Evolutionary conservation across 2,329 filamentous ascomycete species (phyloP), one percentile per base, ranked within the genome.

Genomic region (Fusarium falciforme): DNA sequence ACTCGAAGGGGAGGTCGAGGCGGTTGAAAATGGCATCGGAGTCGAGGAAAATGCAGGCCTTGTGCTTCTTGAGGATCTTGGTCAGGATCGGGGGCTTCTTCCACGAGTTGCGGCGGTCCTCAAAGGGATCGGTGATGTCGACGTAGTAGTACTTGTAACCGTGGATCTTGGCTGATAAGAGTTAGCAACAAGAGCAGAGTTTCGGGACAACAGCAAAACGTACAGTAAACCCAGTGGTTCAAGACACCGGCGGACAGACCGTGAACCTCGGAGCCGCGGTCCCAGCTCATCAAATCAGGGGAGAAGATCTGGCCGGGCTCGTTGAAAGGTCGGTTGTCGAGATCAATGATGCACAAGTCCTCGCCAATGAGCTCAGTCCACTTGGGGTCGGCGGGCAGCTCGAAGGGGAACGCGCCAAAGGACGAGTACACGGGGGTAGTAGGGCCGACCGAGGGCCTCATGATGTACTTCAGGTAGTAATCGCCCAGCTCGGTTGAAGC

Each of bases 121-220:
- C 67, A 64, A 80, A 83, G 16, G 79, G 77, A 10, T 82, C 81
- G 47, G 72, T 74, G 36, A 82, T 82, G 42, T 82, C 80, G 68
- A 86, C 71, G 66, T 84, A 86, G 78, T 85, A 85, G 80, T 86
- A 86, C 74, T 84, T 84, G 81, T 86, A 86, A 59, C 84, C 84
- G 72, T 86, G 85, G 63, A 86, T 84, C 70, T 82, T 83, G 75
- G 84, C 84, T 84, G 68, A 35, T 38, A 67, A 29, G 17, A 47
- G 71, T 80, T 64, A 82, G 78, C 54, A 61, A 52, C 17, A 62
- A 17, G 42, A 35, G 8, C 27, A 35, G 33, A 40, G n/a, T 16
- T 35, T 25, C 36, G 2, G 12, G 12, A 16, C 35, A 40, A 36
- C 27, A 17, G 16, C 6, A 27, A 31, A 44, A 68, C 70, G 40